phyloP scores from a whole-genome alignment of 306 rosid genomes.

The Cicer cuneatum region DNA sequence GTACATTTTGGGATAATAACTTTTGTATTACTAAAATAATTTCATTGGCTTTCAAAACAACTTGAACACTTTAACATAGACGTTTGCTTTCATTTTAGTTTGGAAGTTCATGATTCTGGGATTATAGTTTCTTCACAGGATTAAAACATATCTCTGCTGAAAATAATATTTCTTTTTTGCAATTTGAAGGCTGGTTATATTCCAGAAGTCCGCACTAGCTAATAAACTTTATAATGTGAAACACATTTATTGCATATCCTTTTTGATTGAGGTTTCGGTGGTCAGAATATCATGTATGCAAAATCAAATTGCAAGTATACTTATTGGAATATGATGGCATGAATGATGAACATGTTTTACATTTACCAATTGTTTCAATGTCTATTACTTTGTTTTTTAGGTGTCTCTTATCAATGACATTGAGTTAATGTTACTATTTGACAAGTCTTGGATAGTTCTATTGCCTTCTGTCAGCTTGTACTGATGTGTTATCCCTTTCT shows the following conservation, averaged over 20 bases:
- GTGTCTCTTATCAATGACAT: constrained; percentile 17
- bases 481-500: constrained; percentile 33
- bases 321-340: constrained; percentile 21
- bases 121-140: constrained; percentile 25
- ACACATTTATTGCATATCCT: constrained; percentile 12
- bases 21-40: constrained; percentile 30
- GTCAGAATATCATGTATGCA: constrained; percentile 18
- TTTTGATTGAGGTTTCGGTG: constrained; percentile 4
- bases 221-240: not conserved
- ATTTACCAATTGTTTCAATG: constrained; percentile 18
- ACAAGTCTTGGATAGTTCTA: constrained; percentile 23
- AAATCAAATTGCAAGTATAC: constrained; percentile 12
- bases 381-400: not conserved
- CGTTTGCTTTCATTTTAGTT: constrained; percentile 35
- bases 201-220: not conserved
- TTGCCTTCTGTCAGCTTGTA: constrained; percentile 17
- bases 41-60: constrained; percentile 29
- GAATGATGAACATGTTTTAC: constrained; percentile 27
- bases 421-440: constrained; percentile 25
- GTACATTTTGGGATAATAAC: constrained; percentile 23
- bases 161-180: constrained; percentile 6
- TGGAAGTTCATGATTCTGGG: constrained; percentile 29
- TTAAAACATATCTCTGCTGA: constrained; percentile 31
- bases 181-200: constrained; percentile 1
- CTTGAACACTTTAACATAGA: not conserved